A percentile compares a stretch with the other conserved stretches of the same genome.
These are phyloP conservation scores for Heritiera littoralis DNA, from an alignment of 345 rosid genomes.

Conservation along the genomic window DNA sequence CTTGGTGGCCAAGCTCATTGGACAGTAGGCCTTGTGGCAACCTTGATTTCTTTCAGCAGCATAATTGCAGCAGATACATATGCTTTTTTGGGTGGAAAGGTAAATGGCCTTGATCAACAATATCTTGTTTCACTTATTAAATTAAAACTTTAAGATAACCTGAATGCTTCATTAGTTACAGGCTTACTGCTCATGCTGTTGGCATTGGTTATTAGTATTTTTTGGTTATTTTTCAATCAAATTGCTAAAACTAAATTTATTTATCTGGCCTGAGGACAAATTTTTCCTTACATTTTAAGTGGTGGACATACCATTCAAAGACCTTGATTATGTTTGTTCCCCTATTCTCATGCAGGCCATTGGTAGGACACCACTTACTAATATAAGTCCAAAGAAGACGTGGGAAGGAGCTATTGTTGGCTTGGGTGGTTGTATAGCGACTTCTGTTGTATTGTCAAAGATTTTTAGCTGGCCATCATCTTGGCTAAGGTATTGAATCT, in stretches of 20 bases:
- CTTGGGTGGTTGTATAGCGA: slow-evolving; percentile 78
- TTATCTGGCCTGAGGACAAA: background rate
- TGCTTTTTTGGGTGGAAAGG: slow-evolving; percentile 96
- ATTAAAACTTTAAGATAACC: background rate
- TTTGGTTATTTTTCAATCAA: background rate
- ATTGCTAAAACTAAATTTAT: background rate
- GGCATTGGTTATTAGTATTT: background rate
- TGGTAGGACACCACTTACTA: slow-evolving; percentile 79
- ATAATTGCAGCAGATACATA: slow-evolving; percentile 89
- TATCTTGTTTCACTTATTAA: background rate
- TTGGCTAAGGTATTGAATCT: slow-evolving; percentile 58
- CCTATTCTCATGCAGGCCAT: slow-evolving; percentile 53
- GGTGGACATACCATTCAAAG: background rate
- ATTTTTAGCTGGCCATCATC: slow-evolving; percentile 78
- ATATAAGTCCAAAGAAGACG: slow-evolving; percentile 85
- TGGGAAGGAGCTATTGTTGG: slow-evolving; percentile 93
- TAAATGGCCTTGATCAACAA: slow-evolving; percentile 28
- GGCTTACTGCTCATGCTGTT: background rate
- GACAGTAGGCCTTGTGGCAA: slow-evolving; percentile 92
- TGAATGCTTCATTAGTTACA: background rate
- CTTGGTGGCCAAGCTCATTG: slow-evolving; percentile 90
- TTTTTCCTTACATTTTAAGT: background rate
- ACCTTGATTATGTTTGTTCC: background rate
- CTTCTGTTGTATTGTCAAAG: slow-evolving; percentile 58
- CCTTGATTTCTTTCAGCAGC: slow-evolving; percentile 77